A percentile compares a stretch with the other conserved stretches of the same genome.
Evolutionary conservation across 768 basidiomycete species (phyloP).

Genomic region (Suillus bovinus): DNA sequence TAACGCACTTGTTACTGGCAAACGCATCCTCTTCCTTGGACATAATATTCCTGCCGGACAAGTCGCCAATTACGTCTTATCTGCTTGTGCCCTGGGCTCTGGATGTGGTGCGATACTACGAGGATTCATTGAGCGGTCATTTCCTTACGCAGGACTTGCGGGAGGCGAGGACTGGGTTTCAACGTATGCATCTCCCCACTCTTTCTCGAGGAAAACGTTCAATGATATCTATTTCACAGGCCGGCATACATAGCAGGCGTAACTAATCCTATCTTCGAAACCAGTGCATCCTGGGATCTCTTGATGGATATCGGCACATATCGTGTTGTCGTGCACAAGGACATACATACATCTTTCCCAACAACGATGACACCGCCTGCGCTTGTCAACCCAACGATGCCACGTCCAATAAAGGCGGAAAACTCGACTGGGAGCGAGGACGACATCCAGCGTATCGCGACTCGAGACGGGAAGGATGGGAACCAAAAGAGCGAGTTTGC

Average conservation of each 20-base stretch:
- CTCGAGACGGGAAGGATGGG: conserved; percentile 53
- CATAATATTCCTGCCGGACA: conserved; percentile 87
- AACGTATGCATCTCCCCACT: conserved; percentile 55
- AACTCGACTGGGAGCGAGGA: conserved; percentile 64
- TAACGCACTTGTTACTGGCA: conserved; percentile 93
- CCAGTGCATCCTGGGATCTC: conserved; percentile 87
- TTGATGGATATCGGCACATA: conserved; percentile 89
- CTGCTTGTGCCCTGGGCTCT: conserved; percentile 90
- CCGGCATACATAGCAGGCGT: conserved; percentile 96
- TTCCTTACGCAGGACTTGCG: conserved; percentile 91
- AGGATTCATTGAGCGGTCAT: conserved; percentile 89
- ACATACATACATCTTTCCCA: conserved; percentile 66
- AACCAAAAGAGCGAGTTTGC: conserved; percentile 51
- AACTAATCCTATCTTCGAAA: conserved; percentile 95
- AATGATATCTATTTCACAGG: conserved; percentile 37
- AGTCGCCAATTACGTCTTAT: conserved; percentile 89
- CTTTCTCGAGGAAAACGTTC: background rate
- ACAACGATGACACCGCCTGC: conserved; percentile 40
- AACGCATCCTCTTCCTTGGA: conserved; percentile 95
- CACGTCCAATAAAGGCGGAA: conserved; percentile 65
- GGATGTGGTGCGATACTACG: conserved; percentile 84
- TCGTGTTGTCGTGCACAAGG: conserved; percentile 83
- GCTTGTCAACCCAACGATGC: conserved; percentile 44
- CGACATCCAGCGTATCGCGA: conserved; percentile 58
- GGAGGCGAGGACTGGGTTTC: conserved; percentile 89